A percentile compares a stretch with the other conserved stretches of the same genome.
Evolutionary conservation across 345 rosid genomes (phyloP).

Genomic region (Camelina hispida): DNA sequence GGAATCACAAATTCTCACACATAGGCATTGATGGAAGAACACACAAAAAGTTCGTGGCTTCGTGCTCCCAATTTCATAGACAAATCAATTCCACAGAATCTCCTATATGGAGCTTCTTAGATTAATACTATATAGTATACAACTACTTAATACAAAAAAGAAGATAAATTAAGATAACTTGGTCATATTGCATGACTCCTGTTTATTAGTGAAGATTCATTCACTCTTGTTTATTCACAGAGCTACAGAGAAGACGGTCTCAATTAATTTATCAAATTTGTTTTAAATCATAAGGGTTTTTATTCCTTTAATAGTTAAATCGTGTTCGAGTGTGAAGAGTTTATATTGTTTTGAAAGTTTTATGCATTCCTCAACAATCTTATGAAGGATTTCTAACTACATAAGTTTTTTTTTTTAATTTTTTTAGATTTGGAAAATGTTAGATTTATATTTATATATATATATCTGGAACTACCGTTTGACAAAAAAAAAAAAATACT

Average conservation of each 20-base stretch:
- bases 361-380: too few relatives aligned
- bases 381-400: too few relatives aligned
- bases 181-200: conserved; percentile 16
- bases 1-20: conserved; percentile 4
- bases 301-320: too few relatives aligned
- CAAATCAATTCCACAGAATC: conserved; percentile 16
- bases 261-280: not conserved
- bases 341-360: too few relatives aligned
- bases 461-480: too few relatives aligned
- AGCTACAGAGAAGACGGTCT: not conserved
- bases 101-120: conserved; percentile 7
- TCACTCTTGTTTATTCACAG: conserved; percentile 14
- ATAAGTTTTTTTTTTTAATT: too few relatives aligned
- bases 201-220: conserved; percentile 14
- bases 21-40: conserved; percentile 10
- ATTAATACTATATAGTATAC: not conserved
- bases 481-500: too few relatives aligned
- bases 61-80: conserved; percentile 35
- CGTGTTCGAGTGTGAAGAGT: too few relatives aligned
- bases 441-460: too few relatives aligned
- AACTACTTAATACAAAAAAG: not conserved
- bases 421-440: too few relatives aligned
- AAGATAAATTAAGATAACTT: not conserved
- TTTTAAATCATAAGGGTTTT: too few relatives aligned
- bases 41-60: conserved; percentile 17